Evolutionary conservation across 768 basidiomycete genomes (phyloP), one percentile per base, ranked within the genome.

Genomic region (Russula virescens): DNA sequence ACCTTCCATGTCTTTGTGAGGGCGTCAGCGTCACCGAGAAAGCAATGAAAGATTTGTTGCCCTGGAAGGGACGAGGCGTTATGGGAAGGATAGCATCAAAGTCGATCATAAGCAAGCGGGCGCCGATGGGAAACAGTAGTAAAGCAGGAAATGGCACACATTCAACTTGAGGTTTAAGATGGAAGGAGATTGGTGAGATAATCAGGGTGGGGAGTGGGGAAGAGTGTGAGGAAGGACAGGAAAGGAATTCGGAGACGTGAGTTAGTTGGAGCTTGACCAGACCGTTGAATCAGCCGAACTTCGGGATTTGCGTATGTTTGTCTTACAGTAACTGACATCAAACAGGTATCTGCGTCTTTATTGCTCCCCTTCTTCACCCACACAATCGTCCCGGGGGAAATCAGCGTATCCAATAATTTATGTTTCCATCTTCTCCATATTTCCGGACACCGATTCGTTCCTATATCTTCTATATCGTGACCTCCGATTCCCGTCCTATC

Each of bases 31-130:
- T 94, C 91, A 77, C 82, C 77, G 76, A 89, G 78, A 94, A 94
- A 64, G 91, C 90, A 75, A 93, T 89, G 74, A 94, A 94, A 73
- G 91, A 93, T 80, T 93, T 94, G 84, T 94, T 94, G 76, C 91
- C 91, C 91, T 81, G 71, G 55, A 56, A 54, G 53, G 61, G 28
- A 51, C 55, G 60, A 34, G 58, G 49, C 34, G 63, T 50, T 68
- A 67, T 59, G 57, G 59, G 64, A 61, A 64, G 61, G 58, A 58
- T 47, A 62, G 60, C 66, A 60, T 67, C 61, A 66, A 68, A 49
- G 40, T 56, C 34, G 55, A 52, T 28, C 54, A 52, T 61, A 55
- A 54, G 45, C n/a, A 54, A 19, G 35, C 7, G 38, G 18, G 48
- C 19, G 2, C 6, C 8, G 13, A 38, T 34, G 50, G 35, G 23